Evolutionary conservation across 176 grass and related monocot species (phyloP), one percentile per base, ranked within the genome.

Genomic region (Chrysopogon serrulatus): DNA sequence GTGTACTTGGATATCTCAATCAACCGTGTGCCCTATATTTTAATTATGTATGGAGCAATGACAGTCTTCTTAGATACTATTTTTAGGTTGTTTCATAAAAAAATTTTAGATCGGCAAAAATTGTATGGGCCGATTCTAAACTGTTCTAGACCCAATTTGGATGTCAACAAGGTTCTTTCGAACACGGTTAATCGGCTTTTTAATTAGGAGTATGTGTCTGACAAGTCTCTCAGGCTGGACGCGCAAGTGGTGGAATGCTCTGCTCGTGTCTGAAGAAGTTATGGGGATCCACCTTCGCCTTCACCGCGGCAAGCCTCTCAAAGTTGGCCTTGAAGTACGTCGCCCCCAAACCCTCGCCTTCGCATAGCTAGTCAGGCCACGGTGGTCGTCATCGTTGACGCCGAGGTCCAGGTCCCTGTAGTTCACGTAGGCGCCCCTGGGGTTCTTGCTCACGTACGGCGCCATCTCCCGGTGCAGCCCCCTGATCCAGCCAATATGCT

Each of bases 241-340:
- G 3, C 19, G 3, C 14, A 42, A 84, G 84, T 4, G 87, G 91
- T 4, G 94, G 94, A 31, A 97, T 92, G 78, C 89, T 90, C 73
- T 94, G 91, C 70, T 94, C 91, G 59, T 92, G 79, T 70, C 82
- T 73, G 83, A 94, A 97, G 48, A 76, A 84, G 65, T 97, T 81
- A 30, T 26, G 2, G 0, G 91, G 91, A 88, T 94, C 91, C 41
- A 94, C 82, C 70, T 62, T 81, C 11, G 64, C 84, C 78, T 97
- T 97, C 73, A 90, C 87, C 6, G 33, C 16, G 1, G 89, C 89
- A 18, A 94, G 88, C 78, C 76, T 92, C 69, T 77, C 45, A 6
- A 93, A 96, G 71, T 96, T 93, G 0, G 2, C 65, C 91, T 74
- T 86, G 39, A 92, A 97, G 77, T 94, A 97, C 3, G 21, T 15